Evolutionary conservation across 179 eudicot genomes (phyloP).

Genomic region (Spinacia oleracea): DNA sequence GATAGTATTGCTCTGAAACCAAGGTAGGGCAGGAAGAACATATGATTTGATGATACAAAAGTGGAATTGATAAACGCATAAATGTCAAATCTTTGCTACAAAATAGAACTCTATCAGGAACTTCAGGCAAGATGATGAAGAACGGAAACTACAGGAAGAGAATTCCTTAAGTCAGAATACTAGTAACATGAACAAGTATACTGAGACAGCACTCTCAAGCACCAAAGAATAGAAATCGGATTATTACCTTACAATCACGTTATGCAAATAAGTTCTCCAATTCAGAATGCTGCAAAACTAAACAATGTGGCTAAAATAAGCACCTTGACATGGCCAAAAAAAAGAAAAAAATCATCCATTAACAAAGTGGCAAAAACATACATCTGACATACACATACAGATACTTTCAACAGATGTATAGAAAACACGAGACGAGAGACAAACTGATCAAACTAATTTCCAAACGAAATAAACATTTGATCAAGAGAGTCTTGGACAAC

Average conservation of each 20-base stretch:
- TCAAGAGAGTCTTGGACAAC: not conserved
- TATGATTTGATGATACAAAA: too few relatives aligned
- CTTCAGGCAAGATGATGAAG: not conserved
- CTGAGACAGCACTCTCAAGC: not conserved
- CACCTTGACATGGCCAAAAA: not conserved
- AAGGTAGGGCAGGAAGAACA: too few relatives aligned
- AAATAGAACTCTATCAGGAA: not conserved
- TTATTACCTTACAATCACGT: not conserved
- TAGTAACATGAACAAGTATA: not conserved
- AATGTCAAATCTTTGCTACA: too few relatives aligned
- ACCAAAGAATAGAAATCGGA: not conserved
- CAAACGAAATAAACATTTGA: too few relatives aligned
- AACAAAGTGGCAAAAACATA: not conserved
- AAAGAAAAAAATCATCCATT: not conserved
- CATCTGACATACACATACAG: not conserved
- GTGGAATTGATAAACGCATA: not conserved
- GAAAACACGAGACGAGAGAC: not conserved
- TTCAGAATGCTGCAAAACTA: not conserved
- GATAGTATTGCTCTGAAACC: too few relatives aligned
- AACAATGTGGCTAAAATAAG: not conserved
- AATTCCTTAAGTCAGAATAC: not conserved
- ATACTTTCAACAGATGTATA: not conserved
- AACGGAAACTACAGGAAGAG: not conserved
- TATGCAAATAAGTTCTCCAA: not conserved
- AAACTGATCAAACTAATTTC: not conserved